Evolutionary conservation across 1,284 basidiomycete species (phyloP).

Genomic region (Moniliophthora roreri): DNA sequence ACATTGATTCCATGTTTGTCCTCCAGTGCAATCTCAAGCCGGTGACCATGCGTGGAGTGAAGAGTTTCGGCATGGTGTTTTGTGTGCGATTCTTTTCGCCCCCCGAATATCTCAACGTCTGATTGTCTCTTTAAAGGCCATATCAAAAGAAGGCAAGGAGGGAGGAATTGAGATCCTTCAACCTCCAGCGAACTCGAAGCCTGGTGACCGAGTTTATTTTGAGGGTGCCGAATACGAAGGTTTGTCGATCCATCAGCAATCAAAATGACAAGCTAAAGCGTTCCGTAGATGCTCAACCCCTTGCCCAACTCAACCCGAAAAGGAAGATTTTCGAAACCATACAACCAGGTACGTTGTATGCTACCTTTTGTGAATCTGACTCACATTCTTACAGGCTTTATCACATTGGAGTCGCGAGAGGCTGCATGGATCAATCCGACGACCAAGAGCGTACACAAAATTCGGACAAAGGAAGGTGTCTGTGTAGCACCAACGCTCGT

Average conservation of each 20-base stretch:
- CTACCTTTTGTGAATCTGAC: neutral
- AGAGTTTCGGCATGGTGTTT: constrained; percentile 96
- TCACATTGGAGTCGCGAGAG: constrained; percentile 81
- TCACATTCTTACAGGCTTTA: constrained; percentile 60
- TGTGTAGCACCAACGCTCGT: constrained; percentile 81
- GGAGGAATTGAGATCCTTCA: constrained; percentile 89
- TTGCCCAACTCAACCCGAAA: constrained; percentile 90
- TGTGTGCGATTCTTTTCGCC: constrained; percentile 54
- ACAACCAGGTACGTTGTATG: constrained; percentile 65
- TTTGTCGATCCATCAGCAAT: constrained; percentile 33
- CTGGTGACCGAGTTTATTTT: constrained; percentile 92
- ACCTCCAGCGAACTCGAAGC: constrained; percentile 83
- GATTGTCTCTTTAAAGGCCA: constrained; percentile 54
- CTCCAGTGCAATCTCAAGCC: constrained; percentile 90
- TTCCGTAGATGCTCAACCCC: constrained; percentile 64
- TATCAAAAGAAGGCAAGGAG: constrained; percentile 86
- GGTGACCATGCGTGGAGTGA: constrained; percentile 92
- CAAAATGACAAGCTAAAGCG: neutral
- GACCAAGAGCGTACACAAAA: constrained; percentile 80
- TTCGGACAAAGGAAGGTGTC: constrained; percentile 82
- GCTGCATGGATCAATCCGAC: constrained; percentile 89
- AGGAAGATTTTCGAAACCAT: constrained; percentile 97
- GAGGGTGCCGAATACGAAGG: constrained; percentile 85
- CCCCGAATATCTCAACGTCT: neutral
- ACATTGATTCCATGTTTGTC: neutral